Percentiles rank a stretch among this genome's conserved stretches.
Evolutionary conservation across 2,329 filamentous ascomycete species (phyloP).

Genomic region (Venturia aucupariae): DNA sequence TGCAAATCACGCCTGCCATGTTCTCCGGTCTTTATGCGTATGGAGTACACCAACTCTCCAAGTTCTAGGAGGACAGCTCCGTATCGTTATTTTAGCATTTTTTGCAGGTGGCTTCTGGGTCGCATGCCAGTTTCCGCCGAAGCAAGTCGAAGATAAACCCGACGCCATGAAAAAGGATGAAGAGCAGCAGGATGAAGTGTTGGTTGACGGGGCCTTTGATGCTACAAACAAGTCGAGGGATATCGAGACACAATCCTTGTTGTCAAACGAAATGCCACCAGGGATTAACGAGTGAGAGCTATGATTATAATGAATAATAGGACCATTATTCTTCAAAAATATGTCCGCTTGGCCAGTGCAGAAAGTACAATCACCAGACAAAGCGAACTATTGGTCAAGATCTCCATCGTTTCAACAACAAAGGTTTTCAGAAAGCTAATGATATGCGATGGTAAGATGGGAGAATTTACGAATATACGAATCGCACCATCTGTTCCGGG

Average conservation of each 20-base stretch:
- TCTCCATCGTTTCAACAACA: too few species aligned
- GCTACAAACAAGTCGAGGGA: not conserved
- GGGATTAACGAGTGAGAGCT: not conserved
- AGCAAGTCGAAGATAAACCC: not conserved
- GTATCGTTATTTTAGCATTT: not conserved
- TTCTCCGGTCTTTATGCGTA: constrained; percentile 60
- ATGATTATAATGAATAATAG: too few species aligned
- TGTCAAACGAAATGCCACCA: not conserved
- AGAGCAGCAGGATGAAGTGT: not conserved
- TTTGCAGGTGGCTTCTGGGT: constrained; percentile 1
- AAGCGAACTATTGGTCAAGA: too few species aligned
- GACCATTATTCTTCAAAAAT: too few species aligned
- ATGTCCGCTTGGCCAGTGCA: too few species aligned
- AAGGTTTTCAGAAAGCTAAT: too few species aligned
- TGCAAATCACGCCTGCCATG: constrained; percentile 53
- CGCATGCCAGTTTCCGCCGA: not conserved
- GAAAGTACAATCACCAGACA: too few species aligned
- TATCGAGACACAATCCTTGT: not conserved
- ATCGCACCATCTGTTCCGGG: too few species aligned
- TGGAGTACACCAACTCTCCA: constrained; percentile 55
- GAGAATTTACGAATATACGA: too few species aligned
- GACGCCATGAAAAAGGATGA: not conserved
- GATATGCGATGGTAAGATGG: too few species aligned
- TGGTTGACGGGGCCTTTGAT: not conserved
- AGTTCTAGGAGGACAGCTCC: constrained; percentile 56